Base-by-base conservation (phyloP, 139 green algal genomes). In the Chlorella sp. region DNA sequence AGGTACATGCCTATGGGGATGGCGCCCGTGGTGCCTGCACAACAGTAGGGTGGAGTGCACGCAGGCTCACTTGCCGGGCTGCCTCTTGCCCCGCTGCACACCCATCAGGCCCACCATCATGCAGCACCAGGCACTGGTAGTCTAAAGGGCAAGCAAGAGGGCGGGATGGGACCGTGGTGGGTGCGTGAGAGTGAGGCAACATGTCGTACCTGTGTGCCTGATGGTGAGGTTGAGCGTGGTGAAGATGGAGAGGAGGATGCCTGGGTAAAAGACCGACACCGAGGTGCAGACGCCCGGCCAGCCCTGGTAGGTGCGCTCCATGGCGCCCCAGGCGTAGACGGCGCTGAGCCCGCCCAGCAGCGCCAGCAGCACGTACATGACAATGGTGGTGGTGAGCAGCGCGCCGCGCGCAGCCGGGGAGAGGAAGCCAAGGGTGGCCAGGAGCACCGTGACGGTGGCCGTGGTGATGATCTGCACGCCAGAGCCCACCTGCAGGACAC, bases 341-440 rank as follows among this genome's bases (percentile, higher is more conserved):
- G 82, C 74, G 10, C 82, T 67, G 42, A 87, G 91, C 31, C 92
- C 91, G 5, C 88, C 90, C 20, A 82, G 34, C 24, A 82, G 42
- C 1, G 74, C 74, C 49, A 80, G 69, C 42, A 36, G 68, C 27
- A 76, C 62, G 36, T 72, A 80, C 27, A 79, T 24, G 23, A 77
- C 42, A 6, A 80, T 75, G 74, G 61, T 72, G 61, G 87, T 88
- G n/a, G 92, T 96, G 62, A 97, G 84, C 69, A 98, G 86, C 1
- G 91, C 89, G 26, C 94, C 94, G 34, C 94, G 87, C 0, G 88
- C 87, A 6, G 94, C 91, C 17, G 94, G 94, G 23, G 92, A 97
- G 66, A 98, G 84, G 77, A 98, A 98, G 65, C 94, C 94, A 35
- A 97, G 83, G 0, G 92, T 85, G 27, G 94, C 93, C 68, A 98